Evolutionary conservation across 495 filamentous ascomycete genomes (phyloP).

Genomic region (Penicillium canescens): DNA sequence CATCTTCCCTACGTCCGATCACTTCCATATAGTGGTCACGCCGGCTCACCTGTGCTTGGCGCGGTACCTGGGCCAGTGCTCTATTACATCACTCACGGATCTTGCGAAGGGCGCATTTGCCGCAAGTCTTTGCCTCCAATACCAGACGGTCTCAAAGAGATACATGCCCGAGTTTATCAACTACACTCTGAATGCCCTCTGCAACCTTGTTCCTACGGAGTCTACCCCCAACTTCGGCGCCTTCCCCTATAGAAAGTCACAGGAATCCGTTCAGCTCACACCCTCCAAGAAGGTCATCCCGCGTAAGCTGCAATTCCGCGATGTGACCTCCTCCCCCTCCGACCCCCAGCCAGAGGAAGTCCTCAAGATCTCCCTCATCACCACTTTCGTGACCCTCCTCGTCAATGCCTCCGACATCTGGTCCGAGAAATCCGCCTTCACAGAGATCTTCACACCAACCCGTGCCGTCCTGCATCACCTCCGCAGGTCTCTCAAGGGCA

Average conservation of each 20-base stretch:
- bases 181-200: constrained; percentile 76
- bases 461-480: constrained; percentile 57
- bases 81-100: constrained; percentile 61
- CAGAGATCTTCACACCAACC: constrained; percentile 68
- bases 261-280: constrained; percentile 51
- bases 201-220: constrained; percentile 59
- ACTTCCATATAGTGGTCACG: constrained; percentile 91
- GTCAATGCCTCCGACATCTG: constrained; percentile 62
- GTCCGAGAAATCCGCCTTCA: constrained; percentile 66
- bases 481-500: constrained; percentile 48
- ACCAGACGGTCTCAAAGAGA: constrained; percentile 77
- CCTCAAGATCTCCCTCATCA: constrained; percentile 60
- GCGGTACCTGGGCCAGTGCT: constrained; percentile 77
- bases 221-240: constrained; percentile 42
- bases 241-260: constrained; percentile 64
- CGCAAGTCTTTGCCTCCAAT: constrained; percentile 72
- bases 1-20: constrained; percentile 92
- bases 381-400: constrained; percentile 57
- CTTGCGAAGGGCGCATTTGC: constrained; percentile 77
- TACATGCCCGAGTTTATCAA: constrained; percentile 87
- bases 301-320: constrained; percentile 49
- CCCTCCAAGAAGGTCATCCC: constrained; percentile 24
- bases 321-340: constrained; percentile 43
- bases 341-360: constrained; percentile 34
- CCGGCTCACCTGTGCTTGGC: constrained; percentile 80